Evolutionary conservation across 768 basidiomycete genomes (phyloP), one percentile per base, ranked within the genome.

Genomic region (Stropharia rugosoannulata): DNA sequence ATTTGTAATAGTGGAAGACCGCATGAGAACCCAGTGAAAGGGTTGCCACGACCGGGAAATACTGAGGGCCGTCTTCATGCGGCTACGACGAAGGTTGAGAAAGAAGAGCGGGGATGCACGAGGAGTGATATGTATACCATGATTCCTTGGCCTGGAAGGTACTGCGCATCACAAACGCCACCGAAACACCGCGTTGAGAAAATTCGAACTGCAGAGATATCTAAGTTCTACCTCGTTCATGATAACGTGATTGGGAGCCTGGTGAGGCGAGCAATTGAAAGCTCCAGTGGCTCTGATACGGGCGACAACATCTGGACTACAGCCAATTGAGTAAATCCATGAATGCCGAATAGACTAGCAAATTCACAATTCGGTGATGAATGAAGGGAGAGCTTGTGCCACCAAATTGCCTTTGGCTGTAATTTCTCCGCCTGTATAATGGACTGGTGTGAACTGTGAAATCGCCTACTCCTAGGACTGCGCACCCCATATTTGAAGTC

Each of bases 51-150:
- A 89, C 84, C 0, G 95, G 92, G 64, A 86, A 75, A 72, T 96
- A 98, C 15, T 86, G 82, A 2, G 93, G 89, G 0, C 95, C 94
- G 68, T 98, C 95, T 74, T 96, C 87, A 64, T 97, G 95, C 1
- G 93, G 92, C 92, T 95, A 69, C 49, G 32, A 54, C 62, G 48
- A 57, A 51, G 50, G 57, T 57, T 54, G 49, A 16, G 47, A 49
- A 44, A 12, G 42, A 44, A 42, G 22, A 35, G 43, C 40, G 18
- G 22, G n/a, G 32, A 52, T 19, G 41, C 43, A 36, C 54, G 47
- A 56, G 48, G 53, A 19, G 41, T 39, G 15, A 25, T 27, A 27
- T 27, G 9, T 25, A 5, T 46, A 94, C 94, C 82, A 95, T 90
- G 57, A 98, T 98, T 10, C 96, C 95, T 74, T 97, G 93, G 1